phyloP scores from a whole-genome alignment of 2,329 filamentous ascomycete species.

The Thielaviopsis ethacetica region DNA sequence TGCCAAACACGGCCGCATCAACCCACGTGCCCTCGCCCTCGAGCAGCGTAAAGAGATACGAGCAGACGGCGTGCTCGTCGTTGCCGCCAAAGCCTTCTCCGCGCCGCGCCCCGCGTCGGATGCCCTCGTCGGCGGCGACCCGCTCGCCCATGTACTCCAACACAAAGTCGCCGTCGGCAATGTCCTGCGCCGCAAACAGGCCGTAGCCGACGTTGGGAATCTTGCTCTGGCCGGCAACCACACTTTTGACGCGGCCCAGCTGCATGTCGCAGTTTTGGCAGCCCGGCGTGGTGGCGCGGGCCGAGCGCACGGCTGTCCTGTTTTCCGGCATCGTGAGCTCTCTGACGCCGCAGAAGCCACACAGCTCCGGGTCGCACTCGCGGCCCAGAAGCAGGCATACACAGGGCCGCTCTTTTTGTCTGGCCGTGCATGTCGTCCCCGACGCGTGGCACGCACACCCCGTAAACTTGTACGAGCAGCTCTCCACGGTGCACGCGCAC shows the following conservation, averaged over 20 bases:
- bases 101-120: conserved; percentile 46
- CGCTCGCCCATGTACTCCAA: conserved; percentile 71
- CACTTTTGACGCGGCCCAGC: conserved; percentile 45
- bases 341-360: conserved; percentile 46
- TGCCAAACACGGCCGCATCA: conserved; percentile 62
- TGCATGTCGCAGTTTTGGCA: conserved; percentile 64
- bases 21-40: conserved; percentile 49
- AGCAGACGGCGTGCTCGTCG: conserved; percentile 37
- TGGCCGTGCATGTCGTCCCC: conserved; percentile 41
- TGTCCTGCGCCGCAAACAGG: conserved; percentile 53
- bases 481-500: conserved; percentile 45
- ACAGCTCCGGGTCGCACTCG: conserved; percentile 68
- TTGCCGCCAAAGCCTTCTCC: conserved; percentile 38
- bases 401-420: conserved; percentile 43
- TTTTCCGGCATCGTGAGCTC: conserved; percentile 5
- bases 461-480: conserved; percentile 46
- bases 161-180: conserved; percentile 53
- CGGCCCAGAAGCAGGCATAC: conserved; percentile 57
- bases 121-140: conserved; percentile 51
- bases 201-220: conserved; percentile 57
- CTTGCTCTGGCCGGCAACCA: conserved; percentile 53
- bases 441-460: conserved; percentile 46
- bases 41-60: conserved; percentile 46
- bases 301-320: conserved; percentile 13
- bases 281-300: conserved; percentile 37